Percentiles rank a stretch among this genome's conserved stretches.
These are phyloP conservation scores for Botryosphaeria dothidea DNA, from an alignment of 2,329 filamentous ascomycete species.

Conservation along the genomic window DNA sequence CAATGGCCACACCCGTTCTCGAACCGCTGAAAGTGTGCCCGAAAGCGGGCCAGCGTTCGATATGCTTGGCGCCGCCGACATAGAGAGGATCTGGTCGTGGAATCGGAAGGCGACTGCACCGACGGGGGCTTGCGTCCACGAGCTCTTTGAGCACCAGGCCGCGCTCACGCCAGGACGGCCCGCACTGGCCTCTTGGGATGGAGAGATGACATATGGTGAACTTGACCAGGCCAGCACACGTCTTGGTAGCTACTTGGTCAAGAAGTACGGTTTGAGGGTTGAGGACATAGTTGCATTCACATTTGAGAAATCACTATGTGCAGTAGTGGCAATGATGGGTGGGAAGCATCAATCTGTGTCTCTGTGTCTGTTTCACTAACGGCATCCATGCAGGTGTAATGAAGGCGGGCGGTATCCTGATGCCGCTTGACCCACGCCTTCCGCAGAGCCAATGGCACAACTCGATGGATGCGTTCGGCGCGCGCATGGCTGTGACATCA, in stretches of 20 bases:
- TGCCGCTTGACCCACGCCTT: slow-evolving; percentile 31
- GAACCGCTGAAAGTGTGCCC: too few species aligned
- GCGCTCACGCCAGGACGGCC: slow-evolving; percentile 27
- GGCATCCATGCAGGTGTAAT: slow-evolving; percentile 26
- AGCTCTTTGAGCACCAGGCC: background rate
- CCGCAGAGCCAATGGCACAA: background rate
- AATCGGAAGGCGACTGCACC: background rate
- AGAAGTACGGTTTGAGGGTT: slow-evolving; percentile 26
- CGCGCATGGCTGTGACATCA: slow-evolving; percentile 20
- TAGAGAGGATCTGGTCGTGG: background rate
- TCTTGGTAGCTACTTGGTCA: slow-evolving; percentile 31
- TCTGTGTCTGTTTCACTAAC: too few species aligned
- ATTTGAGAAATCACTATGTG: slow-evolving; percentile 27
- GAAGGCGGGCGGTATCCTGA: slow-evolving; percentile 28
- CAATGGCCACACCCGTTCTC: too few species aligned
- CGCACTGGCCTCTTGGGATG: slow-evolving; percentile 35
- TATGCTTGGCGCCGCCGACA: background rate
- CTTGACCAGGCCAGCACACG: slow-evolving; percentile 27
- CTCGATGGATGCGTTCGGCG: background rate
- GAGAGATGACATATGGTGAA: slow-evolving; percentile 34
- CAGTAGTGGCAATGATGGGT: too few species aligned
- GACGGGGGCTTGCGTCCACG: background rate
- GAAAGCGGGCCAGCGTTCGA: background rate
- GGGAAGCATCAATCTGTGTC: too few species aligned
- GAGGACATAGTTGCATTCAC: slow-evolving; percentile 37